These are phyloP conservation scores for Naganishia liquefaciens DNA, from an alignment of 1,284 basidiomycete genomes.

Conservation along the genomic window DNA sequence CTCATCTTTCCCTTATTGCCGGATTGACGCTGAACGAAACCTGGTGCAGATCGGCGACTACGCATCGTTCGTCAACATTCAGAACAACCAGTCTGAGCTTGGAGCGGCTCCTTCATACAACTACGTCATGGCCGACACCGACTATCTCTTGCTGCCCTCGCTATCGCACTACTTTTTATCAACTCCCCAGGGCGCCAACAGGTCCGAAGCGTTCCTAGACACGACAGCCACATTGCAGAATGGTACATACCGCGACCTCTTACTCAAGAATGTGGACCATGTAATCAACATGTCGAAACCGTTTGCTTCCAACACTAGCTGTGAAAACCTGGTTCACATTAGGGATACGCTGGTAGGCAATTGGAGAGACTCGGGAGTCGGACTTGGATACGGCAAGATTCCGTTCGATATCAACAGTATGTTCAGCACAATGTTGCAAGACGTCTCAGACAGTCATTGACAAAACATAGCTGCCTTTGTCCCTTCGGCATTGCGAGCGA, in stretches of 20 bases:
- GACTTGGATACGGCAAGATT: slow-evolving; percentile 57
- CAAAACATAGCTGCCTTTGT: slow-evolving; percentile 54
- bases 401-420: slow-evolving; percentile 58
- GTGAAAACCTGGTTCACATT: slow-evolving; percentile 50
- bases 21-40: slow-evolving; percentile 31
- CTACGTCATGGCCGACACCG: slow-evolving; percentile 57
- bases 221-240: slow-evolving; percentile 52
- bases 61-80: slow-evolving; percentile 50
- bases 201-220: slow-evolving; percentile 44
- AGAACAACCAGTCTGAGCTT: slow-evolving; percentile 51
- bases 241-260: slow-evolving; percentile 52
- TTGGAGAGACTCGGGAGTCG: slow-evolving; percentile 60
- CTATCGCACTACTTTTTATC: slow-evolving; percentile 56
- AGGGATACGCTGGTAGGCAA: slow-evolving; percentile 55
- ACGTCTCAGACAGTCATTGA: not conserved
- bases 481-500: slow-evolving; percentile 58
- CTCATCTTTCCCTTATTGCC: not conserved
- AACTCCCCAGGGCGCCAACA: slow-evolving; percentile 47
- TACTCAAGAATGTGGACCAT: slow-evolving; percentile 49
- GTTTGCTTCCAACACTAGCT: slow-evolving; percentile 47
- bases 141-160: slow-evolving; percentile 56
- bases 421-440: slow-evolving; percentile 14
- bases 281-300: slow-evolving; percentile 47
- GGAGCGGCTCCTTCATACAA: slow-evolving; percentile 55
- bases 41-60: slow-evolving; percentile 41